Base-by-base conservation (phyloP, 306 rosid species). In the Vigna angularis region DNA sequence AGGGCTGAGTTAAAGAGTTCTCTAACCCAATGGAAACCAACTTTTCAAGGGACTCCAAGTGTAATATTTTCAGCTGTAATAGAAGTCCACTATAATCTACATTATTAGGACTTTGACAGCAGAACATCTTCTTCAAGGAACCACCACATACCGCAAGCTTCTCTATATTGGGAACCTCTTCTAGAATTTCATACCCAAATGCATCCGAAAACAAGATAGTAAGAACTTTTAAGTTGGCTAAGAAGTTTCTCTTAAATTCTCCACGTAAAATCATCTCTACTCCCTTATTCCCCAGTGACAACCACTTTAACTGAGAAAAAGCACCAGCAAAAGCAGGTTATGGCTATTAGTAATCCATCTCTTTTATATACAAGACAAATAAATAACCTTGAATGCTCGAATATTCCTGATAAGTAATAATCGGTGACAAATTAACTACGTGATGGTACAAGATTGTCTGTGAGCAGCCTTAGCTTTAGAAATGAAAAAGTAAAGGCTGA, bases 61-160 rank as follows among this genome's bases (percentile, higher is more conserved):
- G 7, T 24, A 57, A 22, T 3, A 4, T 0, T 24, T 24, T 53
- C 5, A 18, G 5, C 13, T 53, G 28, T 17, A 1, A 17, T 7
- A 26, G n/a, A n/a, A 24, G 3, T 26, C 17, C 16, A 22, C 16
- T 22, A 10, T 34, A 34, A 34, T 34, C 38, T 5, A 34, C 7
- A 5, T 56, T 56, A 22, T 18, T 40, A 66, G 34, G 52, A 61
- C 22, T 28, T 2, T 1, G 14, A 72, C 0, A 34, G 38, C 38
- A 34, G 65, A 72, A 53, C 6, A 72, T 53, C 65, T 52, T 42
- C 15, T 72, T 38, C 4, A 72, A 20, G 66, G 40, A 22, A 72
- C 42, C 1, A 56, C 7, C 0, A 34, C 20, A 0, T 13, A 63
- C 47, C 48, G 0, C 48, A 63, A 63, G 68, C 7, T 34, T 20